Conservation (phyloP, 2,329 filamentous ascomycete species). For the Ascochyta rabiei region DNA sequence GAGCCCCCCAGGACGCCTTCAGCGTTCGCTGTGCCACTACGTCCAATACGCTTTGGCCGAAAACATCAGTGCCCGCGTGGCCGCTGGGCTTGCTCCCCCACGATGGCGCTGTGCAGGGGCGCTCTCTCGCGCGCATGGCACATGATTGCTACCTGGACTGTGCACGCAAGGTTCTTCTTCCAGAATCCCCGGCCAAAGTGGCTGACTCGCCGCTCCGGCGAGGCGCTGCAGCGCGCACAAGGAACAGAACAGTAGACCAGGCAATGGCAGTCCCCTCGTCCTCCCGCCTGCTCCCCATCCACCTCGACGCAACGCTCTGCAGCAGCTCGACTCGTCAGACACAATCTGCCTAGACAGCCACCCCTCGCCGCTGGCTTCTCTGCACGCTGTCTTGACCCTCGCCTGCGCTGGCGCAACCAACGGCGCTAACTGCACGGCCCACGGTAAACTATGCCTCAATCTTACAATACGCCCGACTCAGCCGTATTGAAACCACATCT, state of each 20-base stretch:
- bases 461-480: slow-evolving; percentile 37
- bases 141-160: slow-evolving; percentile 35
- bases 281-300: not conserved
- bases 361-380: slow-evolving; percentile 9
- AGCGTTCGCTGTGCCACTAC: slow-evolving; percentile 8
- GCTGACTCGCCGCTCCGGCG: slow-evolving; percentile 35
- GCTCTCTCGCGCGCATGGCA: slow-evolving; percentile 25
- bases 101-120: slow-evolving; percentile 18
- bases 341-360: not conserved
- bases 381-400: slow-evolving; percentile 17
- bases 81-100: slow-evolving; percentile 17
- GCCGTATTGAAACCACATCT: slow-evolving; percentile 21
- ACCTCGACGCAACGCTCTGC: not conserved
- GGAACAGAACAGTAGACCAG: too few relatives aligned
- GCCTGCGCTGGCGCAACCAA: not conserved
- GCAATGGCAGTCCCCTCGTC: too few relatives aligned
- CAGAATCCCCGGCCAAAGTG: slow-evolving; percentile 40
- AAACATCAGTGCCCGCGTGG: slow-evolving; percentile 30
- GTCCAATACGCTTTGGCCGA: slow-evolving; percentile 15
- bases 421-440: slow-evolving; percentile 1
- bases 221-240: slow-evolving; percentile 5
- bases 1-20: slow-evolving; percentile 4
- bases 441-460: slow-evolving; percentile 16
- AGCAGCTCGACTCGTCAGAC: not conserved
- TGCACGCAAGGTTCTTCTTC: slow-evolving; percentile 38